These are phyloP conservation scores for Backusella morwellensis DNA, from an alignment of 192 early-diverging fungal genomes.

Conservation along the genomic window DNA sequence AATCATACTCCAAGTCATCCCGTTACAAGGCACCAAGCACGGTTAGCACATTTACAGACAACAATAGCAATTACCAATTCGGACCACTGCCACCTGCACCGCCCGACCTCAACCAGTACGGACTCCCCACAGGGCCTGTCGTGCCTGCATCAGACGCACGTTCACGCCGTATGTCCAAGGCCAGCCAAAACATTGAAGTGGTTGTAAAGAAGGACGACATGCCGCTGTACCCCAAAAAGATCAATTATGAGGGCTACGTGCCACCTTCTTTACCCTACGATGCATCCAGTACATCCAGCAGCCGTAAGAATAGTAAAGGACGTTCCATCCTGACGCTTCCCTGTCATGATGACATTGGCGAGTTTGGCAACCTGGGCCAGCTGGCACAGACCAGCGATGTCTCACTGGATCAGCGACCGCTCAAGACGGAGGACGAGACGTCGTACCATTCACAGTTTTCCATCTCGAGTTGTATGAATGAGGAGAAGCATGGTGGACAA, in stretches of 20 bases:
- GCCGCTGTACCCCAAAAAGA: not conserved
- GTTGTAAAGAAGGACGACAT: not conserved
- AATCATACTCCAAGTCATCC: not conserved
- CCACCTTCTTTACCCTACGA: not conserved
- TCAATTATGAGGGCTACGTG: not conserved
- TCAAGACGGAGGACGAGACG: not conserved
- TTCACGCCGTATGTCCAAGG: not conserved
- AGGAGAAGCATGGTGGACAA: not conserved
- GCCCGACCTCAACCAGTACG: not conserved
- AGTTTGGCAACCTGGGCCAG: not conserved
- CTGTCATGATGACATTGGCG: not conserved
- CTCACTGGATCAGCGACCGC: not conserved
- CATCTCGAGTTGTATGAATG: not conserved
- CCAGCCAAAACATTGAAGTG: not conserved
- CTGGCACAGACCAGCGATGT: not conserved
- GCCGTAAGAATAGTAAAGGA: not conserved
- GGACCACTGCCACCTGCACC: not conserved
- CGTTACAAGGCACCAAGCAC: not conserved
- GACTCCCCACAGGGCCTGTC: not conserved
- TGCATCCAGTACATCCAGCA: not conserved
- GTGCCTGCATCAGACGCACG: not conserved
- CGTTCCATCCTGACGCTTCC: not conserved
- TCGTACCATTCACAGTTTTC: not conserved
- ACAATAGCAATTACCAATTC: not conserved
- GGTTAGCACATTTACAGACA: not conserved